phyloP scores from a whole-genome alignment of 257 asterid genomes.

The Nicotiana tabacum region DNA sequence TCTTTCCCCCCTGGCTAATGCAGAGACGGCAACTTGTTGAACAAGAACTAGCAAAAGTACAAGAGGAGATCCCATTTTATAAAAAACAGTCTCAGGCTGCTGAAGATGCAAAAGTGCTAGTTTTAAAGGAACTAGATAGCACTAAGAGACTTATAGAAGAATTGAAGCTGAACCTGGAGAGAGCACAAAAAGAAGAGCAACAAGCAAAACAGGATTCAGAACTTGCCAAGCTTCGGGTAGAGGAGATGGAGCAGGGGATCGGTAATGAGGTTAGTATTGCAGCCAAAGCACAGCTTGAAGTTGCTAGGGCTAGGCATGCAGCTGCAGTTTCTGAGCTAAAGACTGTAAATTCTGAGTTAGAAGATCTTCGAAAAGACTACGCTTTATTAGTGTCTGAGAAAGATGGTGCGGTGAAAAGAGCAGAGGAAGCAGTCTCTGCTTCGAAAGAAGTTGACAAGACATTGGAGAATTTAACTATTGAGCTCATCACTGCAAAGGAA shows the following conservation, averaged over 20 bases:
- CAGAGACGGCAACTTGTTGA: constrained; percentile 86
- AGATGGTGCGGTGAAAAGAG: constrained; percentile 52
- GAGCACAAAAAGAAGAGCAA: constrained; percentile 83
- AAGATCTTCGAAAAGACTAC: constrained; percentile 55
- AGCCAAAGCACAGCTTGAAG: constrained; percentile 96
- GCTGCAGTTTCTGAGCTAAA: constrained; percentile 73
- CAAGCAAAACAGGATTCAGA: constrained; percentile 96
- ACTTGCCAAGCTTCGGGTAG: constrained; percentile 78
- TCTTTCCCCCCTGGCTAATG: constrained; percentile 13
- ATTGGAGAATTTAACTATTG: constrained; percentile 80
- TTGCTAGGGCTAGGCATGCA: constrained; percentile 70
- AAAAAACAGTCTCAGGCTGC: constrained; percentile 67
- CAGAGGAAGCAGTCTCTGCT: constrained; percentile 54
- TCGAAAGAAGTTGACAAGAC: constrained; percentile 76
- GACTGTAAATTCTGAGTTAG: constrained; percentile 51
- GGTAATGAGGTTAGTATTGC: constrained; percentile 82
- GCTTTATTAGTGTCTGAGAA: constrained; percentile 48
- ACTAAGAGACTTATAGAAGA: constrained; percentile 82
- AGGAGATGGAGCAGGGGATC: constrained; percentile 88
- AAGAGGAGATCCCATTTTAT: constrained; percentile 67
- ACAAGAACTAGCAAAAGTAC: constrained; percentile 73
- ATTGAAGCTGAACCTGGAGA: constrained; percentile 82
- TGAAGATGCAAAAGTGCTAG: constrained; percentile 62
- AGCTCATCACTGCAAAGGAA: constrained; percentile 69
- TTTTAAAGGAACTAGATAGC: constrained; percentile 71